These are phyloP conservation scores for Umbilicus rupestris DNA, from an alignment of 164 flowering plant genomes.

Conservation along the genomic window DNA sequence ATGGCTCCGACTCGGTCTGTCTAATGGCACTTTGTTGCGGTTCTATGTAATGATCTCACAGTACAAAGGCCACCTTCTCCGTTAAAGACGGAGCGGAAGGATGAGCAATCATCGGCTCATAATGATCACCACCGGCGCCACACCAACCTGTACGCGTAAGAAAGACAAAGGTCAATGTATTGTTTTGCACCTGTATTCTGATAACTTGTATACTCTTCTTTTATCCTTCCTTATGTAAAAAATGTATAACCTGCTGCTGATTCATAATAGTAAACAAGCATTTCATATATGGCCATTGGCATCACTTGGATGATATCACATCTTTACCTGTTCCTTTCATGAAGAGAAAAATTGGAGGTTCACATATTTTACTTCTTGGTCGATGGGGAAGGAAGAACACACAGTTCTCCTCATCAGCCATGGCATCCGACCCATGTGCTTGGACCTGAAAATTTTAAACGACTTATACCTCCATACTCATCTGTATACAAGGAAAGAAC, in stretches of 20 bases:
- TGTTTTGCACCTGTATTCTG: too few relatives aligned
- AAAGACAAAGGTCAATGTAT: background rate
- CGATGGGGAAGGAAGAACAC: conserved; percentile 93
- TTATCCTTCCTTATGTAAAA: too few relatives aligned
- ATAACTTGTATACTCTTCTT: background rate
- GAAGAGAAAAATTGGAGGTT: conserved; percentile 70
- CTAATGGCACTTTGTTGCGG: too few relatives aligned
- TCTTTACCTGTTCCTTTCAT: conserved; percentile 92
- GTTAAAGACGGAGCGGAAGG: conserved; percentile 36
- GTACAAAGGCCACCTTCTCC: conserved; percentile 79
- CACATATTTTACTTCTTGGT: conserved; percentile 67
- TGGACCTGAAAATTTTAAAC: conserved; percentile 46
- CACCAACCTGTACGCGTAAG: conserved; percentile 64
- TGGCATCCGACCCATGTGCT: conserved; percentile 98
- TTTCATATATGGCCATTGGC: too few relatives aligned
- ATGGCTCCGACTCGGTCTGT: conserved; percentile 29
- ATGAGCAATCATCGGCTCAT: conserved; percentile 83
- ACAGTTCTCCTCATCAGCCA: conserved; percentile 94
- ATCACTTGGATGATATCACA: too few relatives aligned
- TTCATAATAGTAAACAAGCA: too few relatives aligned
- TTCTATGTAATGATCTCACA: conserved; percentile 31
- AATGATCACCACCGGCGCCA: conserved; percentile 94
- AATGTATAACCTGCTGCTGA: too few relatives aligned
- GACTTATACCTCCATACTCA: too few relatives aligned
- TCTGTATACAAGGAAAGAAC: too few relatives aligned